Evolutionary conservation across 2,329 filamentous ascomycete genomes (phyloP), one percentile per base, ranked within the genome.

Genomic region (Microdochium bolleyi): DNA sequence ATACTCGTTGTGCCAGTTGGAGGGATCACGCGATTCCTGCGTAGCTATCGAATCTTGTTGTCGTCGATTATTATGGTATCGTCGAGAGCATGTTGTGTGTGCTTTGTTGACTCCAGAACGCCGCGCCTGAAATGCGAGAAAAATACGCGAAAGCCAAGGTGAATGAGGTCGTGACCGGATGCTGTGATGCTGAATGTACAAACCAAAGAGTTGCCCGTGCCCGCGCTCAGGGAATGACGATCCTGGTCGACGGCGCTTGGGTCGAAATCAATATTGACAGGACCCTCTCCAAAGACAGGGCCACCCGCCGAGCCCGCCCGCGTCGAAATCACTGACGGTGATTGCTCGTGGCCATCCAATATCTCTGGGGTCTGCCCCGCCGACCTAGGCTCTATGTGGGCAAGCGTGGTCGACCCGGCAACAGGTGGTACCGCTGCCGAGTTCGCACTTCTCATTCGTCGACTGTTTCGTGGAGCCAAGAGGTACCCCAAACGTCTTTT

Each of bases 401-500:
- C 24, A 52, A 52, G 41, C 37, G 16, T 37, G 3, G 50, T 52
- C 25, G 50, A 24, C 50, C 44, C 16, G 24, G 50, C 50, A 52
- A 52, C 50, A 21, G n/a, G 5, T 22, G 19, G 14, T 4, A 19
- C 41, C 19, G 14, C 19, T 3, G 19, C 19, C 41, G 19, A 7
- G 8, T 22, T 16, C 14, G 37, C 37, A 16, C 7, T 7, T 19
- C 19, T 22, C 41, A 46, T 46, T 46, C 13, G 41, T 22, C 19
- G 19, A 19, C 21, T 22, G 8, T 46, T 46, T 19, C 9, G 9
- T 7, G 21, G 3, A 11, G 7, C 3, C 14, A 16, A 5, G 7
- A 38, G 27, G 27, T 11, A 5, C 5, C 27, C 11, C 27, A 5
- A 30, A 30, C 27, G 27, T 30, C 27, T 30, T 30, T 30, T 11